Evolutionary conservation across 2,329 filamentous ascomycete genomes (phyloP).

Genomic region (Claviceps capensis): DNA sequence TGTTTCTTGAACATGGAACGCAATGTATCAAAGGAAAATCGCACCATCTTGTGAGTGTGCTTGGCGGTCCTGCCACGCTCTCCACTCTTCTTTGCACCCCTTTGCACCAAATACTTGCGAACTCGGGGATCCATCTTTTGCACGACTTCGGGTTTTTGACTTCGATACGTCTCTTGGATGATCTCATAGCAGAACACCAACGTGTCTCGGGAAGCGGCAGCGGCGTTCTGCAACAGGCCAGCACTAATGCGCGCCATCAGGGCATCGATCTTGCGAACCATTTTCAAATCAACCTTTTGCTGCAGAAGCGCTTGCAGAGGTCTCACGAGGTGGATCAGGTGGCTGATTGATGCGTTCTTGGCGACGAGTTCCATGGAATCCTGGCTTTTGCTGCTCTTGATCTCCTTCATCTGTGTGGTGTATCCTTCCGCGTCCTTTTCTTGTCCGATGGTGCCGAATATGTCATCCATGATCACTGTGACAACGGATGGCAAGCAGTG

Average conservation of each 20-base stretch:
- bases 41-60: slow-evolving; percentile 74
- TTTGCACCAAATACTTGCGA: slow-evolving; percentile 67
- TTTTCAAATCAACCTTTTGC: slow-evolving; percentile 71
- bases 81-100: slow-evolving; percentile 60
- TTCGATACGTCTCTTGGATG: slow-evolving; percentile 71
- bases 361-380: slow-evolving; percentile 93
- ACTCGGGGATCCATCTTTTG: slow-evolving; percentile 47
- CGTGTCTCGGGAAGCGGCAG: slow-evolving; percentile 64
- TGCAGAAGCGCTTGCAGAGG: slow-evolving; percentile 68
- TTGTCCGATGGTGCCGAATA: slow-evolving; percentile 81
- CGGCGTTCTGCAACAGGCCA: slow-evolving; percentile 71
- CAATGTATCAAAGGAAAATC: slow-evolving; percentile 79
- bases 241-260: slow-evolving; percentile 70
- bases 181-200: slow-evolving; percentile 94
- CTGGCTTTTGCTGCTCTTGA: slow-evolving; percentile 95
- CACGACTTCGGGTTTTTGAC: slow-evolving; percentile 36
- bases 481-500: slow-evolving; percentile 73
- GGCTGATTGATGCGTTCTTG: slow-evolving; percentile 61
- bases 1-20: slow-evolving; percentile 78
- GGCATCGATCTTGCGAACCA: slow-evolving; percentile 82
- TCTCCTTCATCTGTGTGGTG: slow-evolving; percentile 87
- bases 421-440: slow-evolving; percentile 98
- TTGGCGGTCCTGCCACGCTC: slow-evolving; percentile 61
- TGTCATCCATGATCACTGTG: slow-evolving; percentile 88
- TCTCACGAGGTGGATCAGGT: slow-evolving; percentile 60